Base-by-base conservation (phyloP, 495 filamentous ascomycete genomes). In the Penicillium riverlandense region DNA sequence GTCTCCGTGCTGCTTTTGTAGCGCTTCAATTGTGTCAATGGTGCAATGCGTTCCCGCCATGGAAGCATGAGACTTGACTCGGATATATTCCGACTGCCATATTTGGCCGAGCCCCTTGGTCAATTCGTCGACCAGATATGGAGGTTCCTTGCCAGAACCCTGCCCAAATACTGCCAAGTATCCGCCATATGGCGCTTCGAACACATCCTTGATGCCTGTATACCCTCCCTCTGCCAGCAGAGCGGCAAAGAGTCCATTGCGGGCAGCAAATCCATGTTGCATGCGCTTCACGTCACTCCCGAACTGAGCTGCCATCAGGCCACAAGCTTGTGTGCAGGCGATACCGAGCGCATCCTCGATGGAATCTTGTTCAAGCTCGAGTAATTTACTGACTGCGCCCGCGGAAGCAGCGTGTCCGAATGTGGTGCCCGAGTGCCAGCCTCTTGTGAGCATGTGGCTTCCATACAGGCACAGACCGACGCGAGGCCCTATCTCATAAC, bases 241-340 rank as follows among this genome's bases (percentile, higher is more conserved):
- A 4, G 68, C 63, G 0, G 43, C 66, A 28, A 74, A 56, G 1
- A 72, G 59, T 0, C 69, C 70, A 36, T 65, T 74, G 1, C 69
- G 61, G 9, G 69, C 64, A 0, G 67, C 67, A 41, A 75, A 74
- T 1, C 59, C 70, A 40, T 73, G 70, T 45, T 72, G 66, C 65
- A 74, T 68, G 6, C 65, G 58, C 46, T 72, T 75, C 2, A 67
- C 58, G 42, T 59, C 57, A 10, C 66, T 57, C 29, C 66, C 70
- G 39, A 58, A 70, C 39, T 75, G 69, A 12, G 67, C 70, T 9
- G 62, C 53, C 65, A 74, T 73, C 7, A 70, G 43, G 0, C 71
- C 66, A 34, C 65, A 57, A 1, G 61, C 59, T 41, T 71, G 63
- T 0, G 66, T 71, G 37, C 59, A 71, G 4, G 69, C 70, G 1